Percentiles rank a stretch among this genome's conserved stretches.
These are phyloP conservation scores for Thalassiosira livingstoniorum DNA, from an alignment of 352 stramenopile genomes.

Conservation along the genomic window DNA sequence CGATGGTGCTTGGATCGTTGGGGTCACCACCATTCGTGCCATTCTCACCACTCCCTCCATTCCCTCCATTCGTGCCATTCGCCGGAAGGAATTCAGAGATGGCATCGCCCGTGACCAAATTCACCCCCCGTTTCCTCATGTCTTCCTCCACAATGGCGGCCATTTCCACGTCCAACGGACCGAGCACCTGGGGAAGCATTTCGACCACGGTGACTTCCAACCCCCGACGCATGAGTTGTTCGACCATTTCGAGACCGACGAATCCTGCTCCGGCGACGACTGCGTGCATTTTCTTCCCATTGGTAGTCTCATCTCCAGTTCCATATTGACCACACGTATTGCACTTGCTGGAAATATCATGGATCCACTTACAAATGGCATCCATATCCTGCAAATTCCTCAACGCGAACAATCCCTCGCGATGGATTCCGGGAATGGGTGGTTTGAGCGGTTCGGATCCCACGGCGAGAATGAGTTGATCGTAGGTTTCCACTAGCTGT, in stretches of 20 bases:
- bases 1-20: conserved; percentile 56
- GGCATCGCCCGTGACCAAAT: conserved; percentile 68
- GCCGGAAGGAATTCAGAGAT: conserved; percentile 69
- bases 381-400: conserved; percentile 82
- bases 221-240: conserved; percentile 75
- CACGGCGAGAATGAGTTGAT: conserved; percentile 79
- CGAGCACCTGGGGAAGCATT: conserved; percentile 77
- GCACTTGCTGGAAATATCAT: conserved; percentile 50
- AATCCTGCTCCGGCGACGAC: conserved; percentile 84
- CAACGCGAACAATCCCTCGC: conserved; percentile 72
- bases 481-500: conserved; percentile 55
- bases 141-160: conserved; percentile 70
- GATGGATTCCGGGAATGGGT: conserved; percentile 80
- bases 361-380: conserved; percentile 73
- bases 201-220: conserved; percentile 82
- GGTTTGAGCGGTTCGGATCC: conserved; percentile 77
- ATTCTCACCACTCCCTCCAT: conserved; percentile 9
- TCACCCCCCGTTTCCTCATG: conserved; percentile 66
- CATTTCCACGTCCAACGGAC: conserved; percentile 80
- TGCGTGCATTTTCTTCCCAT: conserved; percentile 60
- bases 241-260: conserved; percentile 85
- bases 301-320: not conserved
- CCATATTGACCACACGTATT: conserved; percentile 25
- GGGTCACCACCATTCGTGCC: conserved; percentile 24
- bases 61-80: no score